A percentile compares a stretch with the other conserved stretches of the same genome.
Evolutionary conservation across 164 flowering plant genomes (phyloP).

Genomic region (Vitis cinerea): DNA sequence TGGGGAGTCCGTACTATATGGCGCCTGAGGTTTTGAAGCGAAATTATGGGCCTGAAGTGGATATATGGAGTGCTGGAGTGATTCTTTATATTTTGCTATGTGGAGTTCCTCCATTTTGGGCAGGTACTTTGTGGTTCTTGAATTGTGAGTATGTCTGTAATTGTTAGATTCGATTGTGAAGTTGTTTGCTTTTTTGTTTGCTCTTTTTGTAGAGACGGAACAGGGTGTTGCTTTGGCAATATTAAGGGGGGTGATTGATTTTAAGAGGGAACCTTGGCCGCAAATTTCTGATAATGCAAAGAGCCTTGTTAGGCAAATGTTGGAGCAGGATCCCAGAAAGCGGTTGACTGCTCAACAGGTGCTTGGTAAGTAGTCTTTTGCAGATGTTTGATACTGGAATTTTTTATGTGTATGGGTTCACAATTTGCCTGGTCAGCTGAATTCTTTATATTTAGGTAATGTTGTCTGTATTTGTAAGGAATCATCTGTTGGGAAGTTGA

Average conservation of each 20-base stretch:
- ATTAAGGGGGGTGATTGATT: slow-evolving; percentile 76
- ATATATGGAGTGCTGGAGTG: slow-evolving; percentile 90
- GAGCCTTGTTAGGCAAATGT: slow-evolving; percentile 88
- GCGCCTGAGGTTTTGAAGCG: slow-evolving; percentile 96
- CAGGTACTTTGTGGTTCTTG: slow-evolving; percentile 41
- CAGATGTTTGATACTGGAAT: neutral
- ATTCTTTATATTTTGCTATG: slow-evolving; percentile 76
- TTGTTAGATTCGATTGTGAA: neutral
- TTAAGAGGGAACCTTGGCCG: slow-evolving; percentile 99
- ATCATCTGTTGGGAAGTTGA: neutral
- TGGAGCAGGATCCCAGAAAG: slow-evolving; percentile 77
- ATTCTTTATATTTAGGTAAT: neutral
- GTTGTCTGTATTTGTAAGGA: neutral
- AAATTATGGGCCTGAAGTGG: slow-evolving; percentile 91
- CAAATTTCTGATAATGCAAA: slow-evolving; percentile 85
- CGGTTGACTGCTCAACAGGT: slow-evolving; percentile 95
- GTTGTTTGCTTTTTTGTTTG: slow-evolving; percentile 5
- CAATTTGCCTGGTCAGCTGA: no score
- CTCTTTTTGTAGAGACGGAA: slow-evolving; percentile 60
- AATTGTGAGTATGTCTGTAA: neutral
- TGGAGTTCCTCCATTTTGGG: slow-evolving; percentile 98
- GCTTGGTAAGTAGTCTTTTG: slow-evolving; percentile 59
- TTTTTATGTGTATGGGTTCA: neutral
- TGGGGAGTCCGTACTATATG: slow-evolving; percentile 99
- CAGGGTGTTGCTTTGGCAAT: slow-evolving; percentile 97